Evolutionary conservation across 2,329 filamentous ascomycete species (phyloP), one percentile per base, ranked within the genome.

Genomic region (Diaporthe sp.): DNA sequence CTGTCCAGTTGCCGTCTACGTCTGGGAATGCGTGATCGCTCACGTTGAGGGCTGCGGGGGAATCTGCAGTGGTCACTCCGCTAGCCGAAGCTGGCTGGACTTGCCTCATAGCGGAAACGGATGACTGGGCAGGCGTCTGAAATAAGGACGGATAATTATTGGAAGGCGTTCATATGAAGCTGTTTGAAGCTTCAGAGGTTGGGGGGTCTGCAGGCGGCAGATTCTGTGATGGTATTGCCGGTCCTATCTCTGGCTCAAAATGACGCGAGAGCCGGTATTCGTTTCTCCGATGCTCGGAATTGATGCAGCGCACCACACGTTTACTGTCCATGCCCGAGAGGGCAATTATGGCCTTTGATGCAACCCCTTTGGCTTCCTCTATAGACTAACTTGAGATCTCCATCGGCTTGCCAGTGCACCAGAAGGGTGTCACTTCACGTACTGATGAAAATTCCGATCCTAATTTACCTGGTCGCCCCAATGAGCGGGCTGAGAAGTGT

Each of bases 51-150:
- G 51, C 63, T 39, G 63, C 63, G 32, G 44, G 30, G n/a, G 27
- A 66, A 15, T 51, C 63, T 22, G 63, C 44, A 13, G 44, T 66
- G 30, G 63, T 66, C 63, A 66, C 63, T 39, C 44, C 63, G 13
- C 63, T 35, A 22, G 63, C 63, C 15, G 63, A 51, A 17, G 30
- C 44, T 37, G 32, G 1, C 2, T 66, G 22, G 13, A 66, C 63
- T 22, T 66, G 44, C 37, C 44, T 66, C 63, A 66, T 66, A n/a
- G 10, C 15, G 32, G 22, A 15, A 12, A 7, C 4, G 13, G 22
- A 25, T n/a, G 4, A 2, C 10, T 37, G 37, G 37, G 37, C 10
- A 12, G n/a, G n/a, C n/a, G n/a, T n/a, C 37, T 37, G 37, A 37
- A 37, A 37, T 37, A 2, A 2, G 7, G 2, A 37, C 7, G 10